Base-by-base conservation (phyloP, 176 grass and related monocot species). In the Poa pratensis region DNA sequence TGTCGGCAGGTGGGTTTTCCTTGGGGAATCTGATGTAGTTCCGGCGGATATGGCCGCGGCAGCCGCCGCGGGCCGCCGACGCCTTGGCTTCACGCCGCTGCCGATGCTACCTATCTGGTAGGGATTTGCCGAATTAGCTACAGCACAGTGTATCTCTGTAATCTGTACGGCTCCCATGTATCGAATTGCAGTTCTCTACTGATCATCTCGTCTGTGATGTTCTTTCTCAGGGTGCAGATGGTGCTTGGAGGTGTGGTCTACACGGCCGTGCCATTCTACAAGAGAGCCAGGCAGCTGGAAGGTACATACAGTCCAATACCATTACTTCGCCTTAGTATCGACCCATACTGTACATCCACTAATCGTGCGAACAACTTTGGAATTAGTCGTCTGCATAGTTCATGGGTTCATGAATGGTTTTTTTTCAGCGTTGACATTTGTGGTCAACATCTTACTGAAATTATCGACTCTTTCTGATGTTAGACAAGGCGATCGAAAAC, bases 211-310 rank as follows among this genome's bases (percentile, higher is more conserved):
- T 51, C 7, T 19, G 6, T 18, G 0, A 5, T 81, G 51, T 24
- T 73, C 61, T 10, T 11, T 26, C 75, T 30, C 59, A 92, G 93
- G 90, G 78, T 75, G 61, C 86, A 84, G 45, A 87, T 87, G 90
- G 35, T 82, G 67, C 64, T 92, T 19, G 88, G 86, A 34, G 84
- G 86, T 10, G 62, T 92, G 8, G 73, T 89, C 57, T 90, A 83
- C 66, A 73, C 89, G 39, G 88, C 73, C 15, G 76, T 90, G 27
- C 93, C 93, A 10, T 84, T 92, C 66, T 92, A 90, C 80, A 89
- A 81, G 59, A 92, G 83, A 57, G 79, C 68, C 48, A 73, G 78
- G 50, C 73, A 83, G 37, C 8, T 84, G 2, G 90, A 92, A 90
- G 88, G 93, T 92, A 80, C 7, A 26, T 2, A 42, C 68, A 43